phyloP scores from a whole-genome alignment of 257 asterid species.

The Fraxinus excelsior region DNA sequence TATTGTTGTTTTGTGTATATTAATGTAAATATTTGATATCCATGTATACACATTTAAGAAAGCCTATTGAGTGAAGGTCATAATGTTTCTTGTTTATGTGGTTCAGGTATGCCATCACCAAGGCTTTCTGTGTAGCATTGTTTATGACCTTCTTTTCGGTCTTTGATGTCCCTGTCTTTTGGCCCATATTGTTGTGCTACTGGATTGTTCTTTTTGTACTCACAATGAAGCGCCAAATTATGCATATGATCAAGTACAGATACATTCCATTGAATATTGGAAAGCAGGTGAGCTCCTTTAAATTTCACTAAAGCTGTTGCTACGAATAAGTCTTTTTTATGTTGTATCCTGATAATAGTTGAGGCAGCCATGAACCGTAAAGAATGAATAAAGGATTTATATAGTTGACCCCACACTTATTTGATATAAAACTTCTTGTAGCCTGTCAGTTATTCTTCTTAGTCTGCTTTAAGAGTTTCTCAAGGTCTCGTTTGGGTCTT shows the following conservation, averaged over 20 bases:
- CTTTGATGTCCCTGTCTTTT: slow-evolving; percentile 90
- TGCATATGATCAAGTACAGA: slow-evolving; percentile 90
- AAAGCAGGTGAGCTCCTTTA: slow-evolving; percentile 62
- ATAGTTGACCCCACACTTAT: neutral
- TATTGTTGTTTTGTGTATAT: neutral
- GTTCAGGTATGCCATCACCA: slow-evolving; percentile 89
- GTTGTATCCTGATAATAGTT: neutral
- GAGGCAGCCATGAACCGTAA: neutral
- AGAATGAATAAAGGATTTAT: neutral
- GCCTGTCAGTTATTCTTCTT: neutral
- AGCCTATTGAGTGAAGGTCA: slow-evolving; percentile 14
- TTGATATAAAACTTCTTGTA: neutral
- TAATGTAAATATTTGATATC: neutral
- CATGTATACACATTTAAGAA: neutral
- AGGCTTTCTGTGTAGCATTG: slow-evolving; percentile 81
- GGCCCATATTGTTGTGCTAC: slow-evolving; percentile 88
- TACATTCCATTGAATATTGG: slow-evolving; percentile 82
- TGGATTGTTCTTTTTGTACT: slow-evolving; percentile 85
- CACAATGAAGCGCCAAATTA: slow-evolving; percentile 90
- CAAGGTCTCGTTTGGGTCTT: neutral
- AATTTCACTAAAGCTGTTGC: neutral
- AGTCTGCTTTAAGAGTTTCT: neutral
- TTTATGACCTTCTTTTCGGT: slow-evolving; percentile 82
- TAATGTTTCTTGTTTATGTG: slow-evolving; percentile 12
- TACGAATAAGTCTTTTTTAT: neutral